These are phyloP conservation scores for Ophiostoma novo-ulmi DNA, from an alignment of 2,329 filamentous ascomycete genomes.

Conservation along the genomic window DNA sequence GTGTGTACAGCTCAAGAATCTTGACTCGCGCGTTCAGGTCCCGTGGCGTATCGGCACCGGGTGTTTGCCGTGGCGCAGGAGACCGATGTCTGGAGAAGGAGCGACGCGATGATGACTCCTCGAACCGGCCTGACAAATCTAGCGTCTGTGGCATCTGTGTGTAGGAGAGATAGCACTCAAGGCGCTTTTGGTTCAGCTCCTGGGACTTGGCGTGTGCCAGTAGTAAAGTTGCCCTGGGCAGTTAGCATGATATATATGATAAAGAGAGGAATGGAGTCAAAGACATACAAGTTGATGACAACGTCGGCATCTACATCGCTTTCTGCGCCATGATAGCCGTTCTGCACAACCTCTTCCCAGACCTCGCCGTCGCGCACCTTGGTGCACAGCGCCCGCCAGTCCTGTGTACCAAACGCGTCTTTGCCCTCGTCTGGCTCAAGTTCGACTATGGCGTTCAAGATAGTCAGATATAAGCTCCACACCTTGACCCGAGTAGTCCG, in stretches of 20 bases:
- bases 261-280: conserved; percentile 12
- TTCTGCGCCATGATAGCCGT: conserved; percentile 83
- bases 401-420: conserved; percentile 74
- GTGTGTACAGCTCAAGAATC: conserved; percentile 88
- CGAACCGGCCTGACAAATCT: conserved; percentile 61
- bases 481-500: conserved; percentile 85
- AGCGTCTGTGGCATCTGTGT: conserved; percentile 63
- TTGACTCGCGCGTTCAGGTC: conserved; percentile 82
- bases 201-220: conserved; percentile 86
- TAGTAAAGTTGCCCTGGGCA: conserved; percentile 73
- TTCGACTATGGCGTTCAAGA: conserved; percentile 86
- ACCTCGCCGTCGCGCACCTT: conserved; percentile 84
- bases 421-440: conserved; percentile 87
- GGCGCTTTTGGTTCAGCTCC: conserved; percentile 72
- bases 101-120: conserved; percentile 36
- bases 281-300: conserved; percentile 73
- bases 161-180: conserved; percentile 84
- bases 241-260: conserved; percentile 28
- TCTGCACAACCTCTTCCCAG: conserved; percentile 88
- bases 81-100: conserved; percentile 33
- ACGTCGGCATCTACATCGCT: conserved; percentile 92
- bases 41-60: conserved; percentile 74
- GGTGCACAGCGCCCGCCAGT: conserved; percentile 75
- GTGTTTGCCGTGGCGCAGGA: conserved; percentile 35
- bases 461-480: conserved; percentile 93